Evolutionary conservation across 78 protist genomes (phyloP), one percentile per base, ranked within the genome.

Genomic region (Reticulomyxa filosa): DNA sequence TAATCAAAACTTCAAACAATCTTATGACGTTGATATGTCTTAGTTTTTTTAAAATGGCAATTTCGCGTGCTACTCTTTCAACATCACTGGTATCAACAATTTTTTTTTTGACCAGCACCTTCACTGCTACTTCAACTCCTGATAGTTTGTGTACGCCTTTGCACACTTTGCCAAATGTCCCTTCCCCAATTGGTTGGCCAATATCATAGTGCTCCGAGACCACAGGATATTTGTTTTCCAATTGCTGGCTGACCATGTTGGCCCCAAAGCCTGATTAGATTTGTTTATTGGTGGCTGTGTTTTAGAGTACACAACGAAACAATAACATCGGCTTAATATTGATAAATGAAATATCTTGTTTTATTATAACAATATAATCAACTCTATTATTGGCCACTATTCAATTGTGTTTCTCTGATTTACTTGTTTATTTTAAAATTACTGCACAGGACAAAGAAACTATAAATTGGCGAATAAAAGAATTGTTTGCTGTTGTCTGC

Each of bases 91-190:
- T 23, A 51, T 72, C 70, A 23, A 61, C 63, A 38, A 78, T 78
- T 13, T 68, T 46, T 2, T 65, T 33, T 73, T 81, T 81, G 38
- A 71, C 81, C n/a, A 75, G 51, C 6, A 75, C 46, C 62, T 83
- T 83, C 3, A 78, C 38, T 0, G 84, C 83, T 13, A 76, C 83
- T 48, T 52, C 33, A 30, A 51, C 50, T 32, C 56, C 53, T 3
- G 85, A 76, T 32, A 56, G 62, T 7, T 36, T 0, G 52, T 82
- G 76, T 0, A 39, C 26, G 10, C 62, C 88, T 1, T 70, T 57
- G 35, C 56, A 52, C 3, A 83, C 88, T 38, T 78, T 75, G 50
- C 81, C 81, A 29, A 74, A 83, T 11, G 79, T 69, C 29, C 88
- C 88, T 46, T 68, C 62, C 20, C 88, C 88, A 29, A 83, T 34